A percentile compares a stretch with the other conserved stretches of the same genome.
Evolutionary conservation across 805 yeast species (phyloP).

Genomic region (Citeromyces matritensis): DNA sequence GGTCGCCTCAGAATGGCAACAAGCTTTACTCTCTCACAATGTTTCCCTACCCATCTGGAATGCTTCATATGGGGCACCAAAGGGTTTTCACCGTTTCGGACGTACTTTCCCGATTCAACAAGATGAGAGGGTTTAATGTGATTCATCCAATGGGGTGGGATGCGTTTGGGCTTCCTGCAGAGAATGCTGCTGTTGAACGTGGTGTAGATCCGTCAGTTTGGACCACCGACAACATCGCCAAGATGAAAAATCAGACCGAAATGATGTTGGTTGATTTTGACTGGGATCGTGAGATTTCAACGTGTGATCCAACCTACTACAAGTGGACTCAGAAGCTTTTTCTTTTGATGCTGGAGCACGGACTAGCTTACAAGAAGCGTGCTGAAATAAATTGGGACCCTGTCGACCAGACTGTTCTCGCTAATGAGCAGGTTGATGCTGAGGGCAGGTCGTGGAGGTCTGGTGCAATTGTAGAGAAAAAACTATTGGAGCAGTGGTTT

Average conservation of each 20-base stretch:
- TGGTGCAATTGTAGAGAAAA: conserved; percentile 86
- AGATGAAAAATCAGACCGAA: conserved; percentile 75
- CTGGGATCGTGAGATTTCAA: conserved; percentile 83
- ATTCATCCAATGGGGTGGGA: conserved; percentile 99
- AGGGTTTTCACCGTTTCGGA: conserved; percentile 90
- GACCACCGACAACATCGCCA: conserved; percentile 69
- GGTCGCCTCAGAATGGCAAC: conserved; percentile 6
- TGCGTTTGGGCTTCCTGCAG: conserved; percentile 97
- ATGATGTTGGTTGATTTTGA: conserved; percentile 77
- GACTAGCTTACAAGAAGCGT: conserved; percentile 71
- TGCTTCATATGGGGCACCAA: conserved; percentile 85
- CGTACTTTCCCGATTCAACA: conserved; percentile 60
- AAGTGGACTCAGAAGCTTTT: conserved; percentile 88
- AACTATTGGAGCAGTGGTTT: conserved; percentile 81
- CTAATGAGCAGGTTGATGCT: conserved; percentile 90
- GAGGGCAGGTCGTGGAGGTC: conserved; percentile 94
- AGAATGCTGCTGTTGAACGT: conserved; percentile 90
- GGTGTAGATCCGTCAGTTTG: conserved; percentile 66
- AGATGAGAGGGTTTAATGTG: conserved; percentile 64
- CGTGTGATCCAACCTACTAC: conserved; percentile 80
- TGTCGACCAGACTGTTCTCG: conserved; percentile 83
- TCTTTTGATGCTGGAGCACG: conserved; percentile 52
- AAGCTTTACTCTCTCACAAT: conserved; percentile 57
- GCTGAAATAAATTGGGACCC: conserved; percentile 99
- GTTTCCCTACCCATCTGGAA: conserved; percentile 97